Evolutionary conservation across 2,329 filamentous ascomycete species (phyloP), one percentile per base, ranked within the genome.

Genomic region (Exophiala viscosa): DNA sequence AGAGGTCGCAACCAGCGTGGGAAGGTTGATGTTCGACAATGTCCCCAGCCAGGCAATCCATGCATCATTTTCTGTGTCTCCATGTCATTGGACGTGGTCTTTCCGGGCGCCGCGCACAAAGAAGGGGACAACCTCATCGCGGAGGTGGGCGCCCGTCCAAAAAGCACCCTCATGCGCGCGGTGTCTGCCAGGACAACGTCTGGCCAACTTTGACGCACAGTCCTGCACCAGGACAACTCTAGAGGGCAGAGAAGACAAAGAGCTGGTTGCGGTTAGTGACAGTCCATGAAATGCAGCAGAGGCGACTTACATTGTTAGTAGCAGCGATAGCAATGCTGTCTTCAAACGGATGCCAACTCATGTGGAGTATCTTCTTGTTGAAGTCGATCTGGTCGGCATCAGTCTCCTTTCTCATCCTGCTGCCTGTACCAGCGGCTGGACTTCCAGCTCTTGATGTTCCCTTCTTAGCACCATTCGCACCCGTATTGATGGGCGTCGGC

Each of bases 341-440:
- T 75, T 99, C 93, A 66, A 95, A 96, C 44, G 93, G 93, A 84
- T 99, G 93, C 93, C 93, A 99, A 76, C 92, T 97, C 93, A 99
- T 99, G 72, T 99, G 93, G 69, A 99, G 72, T 66, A 99, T 99
- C 83, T 99, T 99, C 83, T 97, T 99, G 81, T 97, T 97, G 75
- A 97, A 99, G 73, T 99, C 93, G 72, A 97, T 97, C 76, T 97
- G 92, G 72, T 99, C 92, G 53, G 93, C 93, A 72, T 99, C 93
- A 48, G 93, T 99, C 77, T 99, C 93, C 76, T 96, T 97, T 67
- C 91, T 86, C 93, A 99, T 97, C 64, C 93, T 83, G 69, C 93
- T 90, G 52, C 90, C 90, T 67, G 81, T 77, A 28, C 84, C 84
- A 45, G 83, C 85, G 32, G 88, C 88, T 55, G 93, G 92, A 70